Evolutionary conservation across 345 rosid genomes (phyloP).

Genomic region (Populus nigra): DNA sequence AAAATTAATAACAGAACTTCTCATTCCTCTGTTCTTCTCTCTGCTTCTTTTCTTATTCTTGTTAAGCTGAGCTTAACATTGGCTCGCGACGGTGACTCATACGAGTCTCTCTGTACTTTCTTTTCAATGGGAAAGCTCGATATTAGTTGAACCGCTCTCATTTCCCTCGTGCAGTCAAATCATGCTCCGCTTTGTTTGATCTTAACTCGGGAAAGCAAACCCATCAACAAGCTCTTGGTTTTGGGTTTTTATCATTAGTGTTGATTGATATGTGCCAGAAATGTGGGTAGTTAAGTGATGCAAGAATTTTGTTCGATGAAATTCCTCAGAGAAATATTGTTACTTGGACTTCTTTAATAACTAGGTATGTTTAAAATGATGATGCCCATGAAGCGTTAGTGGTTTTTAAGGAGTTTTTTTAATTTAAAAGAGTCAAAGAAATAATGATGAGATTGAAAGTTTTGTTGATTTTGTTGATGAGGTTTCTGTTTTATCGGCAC

Average conservation of each 20-base stretch:
- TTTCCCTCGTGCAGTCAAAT: conserved; percentile 82
- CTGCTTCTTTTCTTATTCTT: too few relatives aligned
- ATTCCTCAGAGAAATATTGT: conserved; percentile 67
- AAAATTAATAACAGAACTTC: too few relatives aligned
- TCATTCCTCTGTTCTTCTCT: too few relatives aligned
- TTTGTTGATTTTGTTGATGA: conserved; percentile 58
- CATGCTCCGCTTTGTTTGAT: conserved; percentile 76
- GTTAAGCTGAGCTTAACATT: too few relatives aligned
- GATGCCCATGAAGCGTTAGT: conserved; percentile 49
- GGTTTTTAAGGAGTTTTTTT: conserved; percentile 64
- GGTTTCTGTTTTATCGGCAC: conserved; percentile 73
- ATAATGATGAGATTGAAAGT: conserved; percentile 21
- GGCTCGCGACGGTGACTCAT: conserved; percentile 67
- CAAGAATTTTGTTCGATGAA: conserved; percentile 69
- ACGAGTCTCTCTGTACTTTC: conserved; percentile 77
- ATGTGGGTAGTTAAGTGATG: conserved; percentile 58
- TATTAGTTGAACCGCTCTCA: conserved; percentile 68
- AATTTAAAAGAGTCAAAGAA: conserved; percentile 40
- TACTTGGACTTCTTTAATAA: conserved; percentile 81
- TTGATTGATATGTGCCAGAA: conserved; percentile 69
- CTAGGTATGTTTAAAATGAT: conserved; percentile 67
- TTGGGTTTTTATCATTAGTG: conserved; percentile 74
- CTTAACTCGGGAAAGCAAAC: conserved; percentile 67
- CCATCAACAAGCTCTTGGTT: conserved; percentile 76
- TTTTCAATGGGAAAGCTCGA: conserved; percentile 73